phyloP scores from a whole-genome alignment of 257 asterid genomes.

The Jasminum sambac region DNA sequence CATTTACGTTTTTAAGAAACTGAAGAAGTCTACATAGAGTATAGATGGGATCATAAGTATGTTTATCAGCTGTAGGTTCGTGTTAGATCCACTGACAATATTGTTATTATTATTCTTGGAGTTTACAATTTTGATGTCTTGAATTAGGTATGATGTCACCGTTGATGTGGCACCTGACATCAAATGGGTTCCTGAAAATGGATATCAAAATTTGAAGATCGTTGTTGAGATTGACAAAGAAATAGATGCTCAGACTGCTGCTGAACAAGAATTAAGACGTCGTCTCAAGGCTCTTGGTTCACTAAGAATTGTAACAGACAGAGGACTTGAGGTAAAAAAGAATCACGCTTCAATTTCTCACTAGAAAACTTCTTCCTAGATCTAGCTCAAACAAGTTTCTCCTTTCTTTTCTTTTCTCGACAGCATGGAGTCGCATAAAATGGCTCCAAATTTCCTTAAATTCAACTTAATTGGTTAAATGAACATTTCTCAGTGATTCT shows the following conservation, averaged over 20 bases:
- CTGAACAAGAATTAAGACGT: constrained; percentile 69
- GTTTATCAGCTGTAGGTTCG: too few species aligned
- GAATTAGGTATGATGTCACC: constrained; percentile 68
- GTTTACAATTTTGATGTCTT: constrained; percentile 26
- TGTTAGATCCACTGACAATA: constrained; percentile 2
- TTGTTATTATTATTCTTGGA: constrained; percentile 1
- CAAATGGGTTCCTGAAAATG: constrained; percentile 86
- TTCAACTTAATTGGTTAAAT: neutral
- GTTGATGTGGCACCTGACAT: constrained; percentile 90
- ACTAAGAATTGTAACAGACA: constrained; percentile 68
- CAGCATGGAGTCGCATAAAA: constrained; percentile 1
- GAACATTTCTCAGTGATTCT: constrained; percentile 3
- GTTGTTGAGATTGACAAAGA: constrained; percentile 90
- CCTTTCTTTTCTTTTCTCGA: neutral
- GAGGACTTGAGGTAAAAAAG: constrained; percentile 82
- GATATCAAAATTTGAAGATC: constrained; percentile 85
- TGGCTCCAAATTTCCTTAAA: constrained; percentile 8
- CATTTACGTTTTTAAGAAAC: too few species aligned
- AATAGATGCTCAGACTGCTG: constrained; percentile 71
- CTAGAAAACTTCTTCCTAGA: constrained; percentile 5
- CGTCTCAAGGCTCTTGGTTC: constrained; percentile 86
- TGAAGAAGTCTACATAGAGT: too few species aligned
- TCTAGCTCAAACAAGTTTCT: neutral
- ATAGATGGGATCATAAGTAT: too few species aligned
- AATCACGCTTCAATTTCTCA: neutral